Evolutionary conservation across 1,284 basidiomycete genomes (phyloP).

Genomic region (Cystobasidium pallidum): DNA sequence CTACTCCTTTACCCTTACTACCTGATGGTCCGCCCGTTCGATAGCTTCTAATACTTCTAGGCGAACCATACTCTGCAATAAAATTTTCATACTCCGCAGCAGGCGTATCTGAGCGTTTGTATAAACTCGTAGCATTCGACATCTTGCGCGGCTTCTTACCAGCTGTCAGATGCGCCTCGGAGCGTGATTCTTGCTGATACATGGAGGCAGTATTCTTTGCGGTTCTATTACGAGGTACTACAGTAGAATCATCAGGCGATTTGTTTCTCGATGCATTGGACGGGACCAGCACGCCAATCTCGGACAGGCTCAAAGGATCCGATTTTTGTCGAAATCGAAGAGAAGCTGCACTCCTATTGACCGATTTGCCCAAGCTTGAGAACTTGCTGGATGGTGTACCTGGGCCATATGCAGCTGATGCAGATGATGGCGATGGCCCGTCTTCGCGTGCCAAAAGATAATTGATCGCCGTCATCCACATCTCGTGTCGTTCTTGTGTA

Average conservation of each 20-base stretch:
- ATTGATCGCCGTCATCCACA: conserved; percentile 85
- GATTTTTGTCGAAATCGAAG: conserved; percentile 51
- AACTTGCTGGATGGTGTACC: conserved; percentile 56
- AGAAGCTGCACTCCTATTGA: conserved; percentile 36
- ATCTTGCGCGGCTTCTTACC: conserved; percentile 54
- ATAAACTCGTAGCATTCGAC: conserved; percentile 51
- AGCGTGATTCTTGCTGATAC: conserved; percentile 42
- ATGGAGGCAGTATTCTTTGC: conserved; percentile 11
- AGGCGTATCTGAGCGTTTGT: conserved; percentile 82
- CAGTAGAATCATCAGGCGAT: conserved; percentile 20
- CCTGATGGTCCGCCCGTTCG: conserved; percentile 60
- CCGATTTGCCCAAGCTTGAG: conserved; percentile 38
- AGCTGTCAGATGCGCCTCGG: conserved; percentile 55
- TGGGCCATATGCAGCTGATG: conserved; percentile 29
- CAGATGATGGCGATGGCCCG: conserved; percentile 47
- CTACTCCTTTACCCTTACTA: conserved; percentile 58
- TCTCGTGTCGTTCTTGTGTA: conserved; percentile 90
- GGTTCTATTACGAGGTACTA: conserved; percentile 17
- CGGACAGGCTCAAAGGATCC: conserved; percentile 70
- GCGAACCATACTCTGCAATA: conserved; percentile 67
- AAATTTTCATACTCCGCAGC: conserved; percentile 84
- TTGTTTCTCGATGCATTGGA: conserved; percentile 62
- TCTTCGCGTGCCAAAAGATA: conserved; percentile 74
- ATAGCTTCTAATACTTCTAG: conserved; percentile 68
- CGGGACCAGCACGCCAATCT: conserved; percentile 59